Conservation (phyloP, 345 rosid genomes). For the Eucalyptus curtisii region DNA sequence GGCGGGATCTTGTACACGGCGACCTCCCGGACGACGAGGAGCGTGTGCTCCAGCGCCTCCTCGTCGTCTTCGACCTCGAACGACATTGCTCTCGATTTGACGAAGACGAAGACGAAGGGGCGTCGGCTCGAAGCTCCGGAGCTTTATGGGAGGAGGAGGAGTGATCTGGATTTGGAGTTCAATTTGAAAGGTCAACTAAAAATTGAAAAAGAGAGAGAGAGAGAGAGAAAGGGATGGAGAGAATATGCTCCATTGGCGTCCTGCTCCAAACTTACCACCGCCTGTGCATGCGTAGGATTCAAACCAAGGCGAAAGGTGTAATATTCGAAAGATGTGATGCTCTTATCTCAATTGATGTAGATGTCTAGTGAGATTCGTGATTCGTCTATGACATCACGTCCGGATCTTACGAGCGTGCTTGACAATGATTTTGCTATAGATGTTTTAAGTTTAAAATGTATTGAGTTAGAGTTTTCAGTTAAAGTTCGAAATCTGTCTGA, state of each 20-base stretch:
- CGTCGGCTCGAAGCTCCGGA: not conserved
- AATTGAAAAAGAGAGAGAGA: not conserved
- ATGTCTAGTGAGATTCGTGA: not conserved
- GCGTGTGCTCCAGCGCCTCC: conserved; percentile 85
- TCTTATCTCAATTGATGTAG: not conserved
- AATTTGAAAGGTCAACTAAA: not conserved
- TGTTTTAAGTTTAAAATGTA: rapidly evolving
- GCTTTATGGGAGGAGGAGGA: not conserved
- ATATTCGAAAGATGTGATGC: not conserved
- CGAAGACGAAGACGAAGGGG: not conserved
- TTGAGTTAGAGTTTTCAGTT: rapidly evolving
- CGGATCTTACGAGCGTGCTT: rapidly evolving
- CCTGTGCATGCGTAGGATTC: not conserved
- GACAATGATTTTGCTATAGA: rapidly evolving
- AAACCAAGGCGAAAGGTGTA: not conserved
- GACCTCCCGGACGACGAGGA: conserved; percentile 92
- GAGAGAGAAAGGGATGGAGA: not conserved
- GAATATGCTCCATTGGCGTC: not conserved
- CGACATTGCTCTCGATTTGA: conserved; percentile 32
- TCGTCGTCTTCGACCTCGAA: conserved; percentile 93
- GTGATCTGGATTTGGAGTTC: not conserved
- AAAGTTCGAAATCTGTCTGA: rapidly evolving
- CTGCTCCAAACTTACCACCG: not conserved
- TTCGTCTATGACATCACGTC: not conserved
- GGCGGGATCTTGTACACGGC: conserved; percentile 91